Percentiles rank a stretch among this genome's conserved stretches.
Evolutionary conservation across 106 monocot species (phyloP).

Genomic region (Chionographis japonica): DNA sequence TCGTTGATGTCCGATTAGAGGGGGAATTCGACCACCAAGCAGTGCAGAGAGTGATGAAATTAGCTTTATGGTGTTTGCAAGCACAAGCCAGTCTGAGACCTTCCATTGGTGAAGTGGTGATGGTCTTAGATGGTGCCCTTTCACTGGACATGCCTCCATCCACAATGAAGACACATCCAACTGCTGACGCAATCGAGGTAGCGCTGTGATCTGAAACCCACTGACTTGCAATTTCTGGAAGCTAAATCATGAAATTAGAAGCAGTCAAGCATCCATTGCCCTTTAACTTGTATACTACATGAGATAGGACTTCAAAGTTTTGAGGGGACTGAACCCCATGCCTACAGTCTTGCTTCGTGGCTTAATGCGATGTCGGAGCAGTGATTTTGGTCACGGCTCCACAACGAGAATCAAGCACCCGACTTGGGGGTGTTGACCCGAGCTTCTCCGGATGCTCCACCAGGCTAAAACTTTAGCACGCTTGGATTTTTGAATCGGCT

Average conservation of each 20-base stretch:
- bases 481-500: too few species aligned
- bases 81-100: conserved; percentile 22
- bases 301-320: conserved; percentile 1
- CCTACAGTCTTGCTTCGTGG: too few species aligned
- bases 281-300: conserved; percentile 7
- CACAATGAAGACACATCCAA: not conserved
- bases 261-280: not conserved
- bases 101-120: conserved; percentile 34
- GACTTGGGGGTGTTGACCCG: too few species aligned
- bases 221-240: not conserved
- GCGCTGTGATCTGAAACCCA: conserved; percentile 5
- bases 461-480: too few species aligned
- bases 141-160: conserved; percentile 48
- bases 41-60: conserved; percentile 27
- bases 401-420: too few species aligned
- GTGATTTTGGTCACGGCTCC: too few species aligned
- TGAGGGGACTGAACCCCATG: conserved; percentile 19
- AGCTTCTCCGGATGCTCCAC: too few species aligned
- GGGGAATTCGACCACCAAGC: conserved; percentile 20
- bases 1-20: conserved; percentile 26
- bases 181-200: conserved; percentile 4
- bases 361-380: too few species aligned
- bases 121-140: conserved; percentile 38
- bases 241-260: not conserved
- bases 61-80: conserved; percentile 51